Conservation (phyloP, 2,329 filamentous ascomycete genomes). For the Epichloe bromicola region DNA sequence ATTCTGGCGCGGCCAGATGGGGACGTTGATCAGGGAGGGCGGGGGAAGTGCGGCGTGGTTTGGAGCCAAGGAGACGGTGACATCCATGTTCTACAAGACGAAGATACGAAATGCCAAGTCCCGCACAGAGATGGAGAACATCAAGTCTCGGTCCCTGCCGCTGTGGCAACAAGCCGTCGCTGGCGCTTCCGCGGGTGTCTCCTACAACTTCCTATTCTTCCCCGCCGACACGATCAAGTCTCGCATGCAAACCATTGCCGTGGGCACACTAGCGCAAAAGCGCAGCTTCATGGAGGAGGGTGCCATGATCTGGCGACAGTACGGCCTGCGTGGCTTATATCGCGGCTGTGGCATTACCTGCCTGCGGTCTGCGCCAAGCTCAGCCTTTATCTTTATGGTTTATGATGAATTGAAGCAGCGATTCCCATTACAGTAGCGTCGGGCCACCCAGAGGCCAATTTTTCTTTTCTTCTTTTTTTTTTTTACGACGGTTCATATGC, state of each 20-base stretch:
- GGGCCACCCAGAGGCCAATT: background rate
- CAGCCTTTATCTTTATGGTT: conserved; percentile 95
- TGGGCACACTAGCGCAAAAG: conserved; percentile 40
- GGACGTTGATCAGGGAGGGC: conserved; percentile 85
- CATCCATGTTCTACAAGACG: conserved; percentile 52
- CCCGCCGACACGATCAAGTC: conserved; percentile 97
- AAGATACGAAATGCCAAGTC: conserved; percentile 32
- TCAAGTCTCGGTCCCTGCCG: conserved; percentile 46
- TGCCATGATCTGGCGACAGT: conserved; percentile 62
- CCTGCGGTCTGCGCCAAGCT: conserved; percentile 75
- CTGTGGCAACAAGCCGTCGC: conserved; percentile 80
- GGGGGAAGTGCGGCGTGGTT: conserved; percentile 95
- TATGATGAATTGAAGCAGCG: conserved; percentile 73
- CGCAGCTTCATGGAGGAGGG: conserved; percentile 63
- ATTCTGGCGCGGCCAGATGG: conserved; percentile 92
- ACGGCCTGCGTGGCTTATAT: conserved; percentile 77
- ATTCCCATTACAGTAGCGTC: conserved; percentile 36
- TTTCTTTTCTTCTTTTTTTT: background rate
- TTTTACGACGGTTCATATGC: conserved; percentile 8
- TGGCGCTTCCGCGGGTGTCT: conserved; percentile 78
- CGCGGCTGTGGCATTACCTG: conserved; percentile 92
- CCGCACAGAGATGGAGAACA: conserved; percentile 25
- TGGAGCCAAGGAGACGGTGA: conserved; percentile 72
- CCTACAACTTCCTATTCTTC: conserved; percentile 95
- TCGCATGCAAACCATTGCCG: conserved; percentile 81